Conservation (phyloP, 73 alveolate species). For the Effrenium voratum region DNA sequence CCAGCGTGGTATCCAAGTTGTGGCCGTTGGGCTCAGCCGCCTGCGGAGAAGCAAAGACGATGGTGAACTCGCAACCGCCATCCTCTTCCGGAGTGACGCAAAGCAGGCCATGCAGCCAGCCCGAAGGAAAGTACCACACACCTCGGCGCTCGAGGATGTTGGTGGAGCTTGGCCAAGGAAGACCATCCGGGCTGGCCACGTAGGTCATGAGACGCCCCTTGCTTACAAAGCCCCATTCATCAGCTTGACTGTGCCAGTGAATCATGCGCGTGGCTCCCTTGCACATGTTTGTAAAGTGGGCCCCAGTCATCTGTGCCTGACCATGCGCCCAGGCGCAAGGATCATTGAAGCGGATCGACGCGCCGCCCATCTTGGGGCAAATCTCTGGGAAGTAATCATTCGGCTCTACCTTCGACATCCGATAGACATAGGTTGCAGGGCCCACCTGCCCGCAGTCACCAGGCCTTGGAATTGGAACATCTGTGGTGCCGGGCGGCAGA, state of each 20-base stretch:
- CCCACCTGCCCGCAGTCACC: slow-evolving; percentile 90
- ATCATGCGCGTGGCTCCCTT: slow-evolving; percentile 91
- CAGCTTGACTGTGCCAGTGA: slow-evolving; percentile 91
- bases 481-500: slow-evolving; percentile 87
- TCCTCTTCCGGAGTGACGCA: slow-evolving; percentile 17
- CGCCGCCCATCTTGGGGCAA: slow-evolving; percentile 72
- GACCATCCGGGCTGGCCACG: slow-evolving; percentile 93
- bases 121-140: slow-evolving; percentile 91
- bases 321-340: slow-evolving; percentile 94
- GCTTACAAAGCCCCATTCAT: slow-evolving; percentile 91
- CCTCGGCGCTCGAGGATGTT: slow-evolving; percentile 34
- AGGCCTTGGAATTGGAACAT: slow-evolving; percentile 85
- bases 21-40: slow-evolving; percentile 94
- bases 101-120: slow-evolving; percentile 91
- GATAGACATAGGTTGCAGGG: slow-evolving; percentile 84
- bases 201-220: slow-evolving; percentile 81
- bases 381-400: slow-evolving; percentile 56
- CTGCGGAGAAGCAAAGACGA: slow-evolving; percentile 78
- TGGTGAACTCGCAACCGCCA: slow-evolving; percentile 81
- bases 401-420: slow-evolving; percentile 73
- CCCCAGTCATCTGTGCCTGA: slow-evolving; percentile 85
- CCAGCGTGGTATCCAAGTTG: slow-evolving; percentile 90
- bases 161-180: slow-evolving; percentile 94
- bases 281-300: slow-evolving; percentile 62
- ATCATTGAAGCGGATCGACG: slow-evolving; percentile 71